These are phyloP conservation scores for Endotrypanum monterogeii DNA, from an alignment of 208 protist species.

Conservation along the genomic window DNA sequence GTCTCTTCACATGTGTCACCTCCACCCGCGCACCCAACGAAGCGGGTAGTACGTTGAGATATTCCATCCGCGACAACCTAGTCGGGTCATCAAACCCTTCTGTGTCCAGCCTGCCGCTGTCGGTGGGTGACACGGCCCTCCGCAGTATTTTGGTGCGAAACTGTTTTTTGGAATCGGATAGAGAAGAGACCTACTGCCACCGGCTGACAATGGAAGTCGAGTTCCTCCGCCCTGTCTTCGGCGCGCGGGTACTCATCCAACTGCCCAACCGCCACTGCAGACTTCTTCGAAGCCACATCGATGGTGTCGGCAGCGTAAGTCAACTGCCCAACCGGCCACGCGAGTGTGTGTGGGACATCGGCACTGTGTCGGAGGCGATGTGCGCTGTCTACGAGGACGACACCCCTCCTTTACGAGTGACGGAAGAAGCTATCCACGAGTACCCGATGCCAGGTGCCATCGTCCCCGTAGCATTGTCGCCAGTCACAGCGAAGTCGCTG, in stretches of 20 bases:
- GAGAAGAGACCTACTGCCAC: slow-evolving; percentile 29
- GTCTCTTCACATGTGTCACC: slow-evolving; percentile 25
- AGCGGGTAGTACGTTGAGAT: background rate
- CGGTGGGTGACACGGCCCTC: slow-evolving; percentile 8
- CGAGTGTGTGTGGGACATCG: slow-evolving; percentile 61
- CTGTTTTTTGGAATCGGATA: slow-evolving; percentile 29
- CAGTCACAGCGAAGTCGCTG: slow-evolving; percentile 2
- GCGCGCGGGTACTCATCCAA: slow-evolving; percentile 40
- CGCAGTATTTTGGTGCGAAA: slow-evolving; percentile 25
- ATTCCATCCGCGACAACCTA: background rate
- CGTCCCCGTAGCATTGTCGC: background rate
- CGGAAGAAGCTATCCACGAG: slow-evolving; percentile 7
- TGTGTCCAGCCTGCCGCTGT: background rate
- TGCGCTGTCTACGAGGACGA: slow-evolving; percentile 7
- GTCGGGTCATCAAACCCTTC: background rate
- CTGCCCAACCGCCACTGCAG: slow-evolving; percentile 64
- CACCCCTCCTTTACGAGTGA: background rate
- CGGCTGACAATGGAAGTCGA: slow-evolving; percentile 34
- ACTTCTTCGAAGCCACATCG: slow-evolving; percentile 43
- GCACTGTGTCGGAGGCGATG: slow-evolving; percentile 39
- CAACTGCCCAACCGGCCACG: slow-evolving; percentile 41
- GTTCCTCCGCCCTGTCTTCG: slow-evolving; percentile 32
- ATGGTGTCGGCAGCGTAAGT: slow-evolving; percentile 42
- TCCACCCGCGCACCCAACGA: background rate
- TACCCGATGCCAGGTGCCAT: slow-evolving; percentile 21